Percentiles rank a stretch among this genome's conserved stretches.
Conservation (phyloP, 352 stramenopile species). For the Blastocystis sp. region DNA sequence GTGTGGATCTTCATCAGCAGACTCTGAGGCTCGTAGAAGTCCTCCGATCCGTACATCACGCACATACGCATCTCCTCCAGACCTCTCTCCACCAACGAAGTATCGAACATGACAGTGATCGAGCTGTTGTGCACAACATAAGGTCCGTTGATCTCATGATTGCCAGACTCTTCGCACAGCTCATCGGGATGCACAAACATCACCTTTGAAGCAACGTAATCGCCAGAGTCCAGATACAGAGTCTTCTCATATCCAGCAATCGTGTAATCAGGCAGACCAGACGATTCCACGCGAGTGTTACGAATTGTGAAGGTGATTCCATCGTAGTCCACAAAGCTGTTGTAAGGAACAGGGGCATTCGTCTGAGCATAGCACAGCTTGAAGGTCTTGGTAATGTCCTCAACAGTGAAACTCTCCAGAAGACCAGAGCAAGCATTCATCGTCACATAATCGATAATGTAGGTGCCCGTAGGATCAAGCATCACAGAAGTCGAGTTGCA, state of each 20-base stretch:
- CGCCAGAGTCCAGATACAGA: not conserved
- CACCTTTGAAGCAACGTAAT: not conserved
- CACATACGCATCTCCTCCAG: slow-evolving; percentile 45
- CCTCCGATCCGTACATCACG: slow-evolving; percentile 21
- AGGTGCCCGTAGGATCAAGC: not conserved
- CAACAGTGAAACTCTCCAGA: slow-evolving; percentile 33
- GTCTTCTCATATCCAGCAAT: not conserved
- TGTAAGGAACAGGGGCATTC: not conserved
- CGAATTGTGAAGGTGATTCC: not conserved
- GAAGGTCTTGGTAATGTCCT: slow-evolving; percentile 18
- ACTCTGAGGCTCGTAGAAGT: slow-evolving; percentile 24
- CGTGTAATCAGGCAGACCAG: not conserved
- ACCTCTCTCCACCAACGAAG: not conserved
- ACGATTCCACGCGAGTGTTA: not conserved
- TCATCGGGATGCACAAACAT: not conserved
- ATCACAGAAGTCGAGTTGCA: not conserved
- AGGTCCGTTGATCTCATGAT: not conserved
- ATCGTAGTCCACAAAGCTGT: not conserved
- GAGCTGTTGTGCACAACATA: not conserved
- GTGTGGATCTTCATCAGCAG: not conserved
- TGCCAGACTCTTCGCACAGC: not conserved
- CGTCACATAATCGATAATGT: not conserved
- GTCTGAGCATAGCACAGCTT: slow-evolving; percentile 43
- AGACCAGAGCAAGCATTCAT: slow-evolving; percentile 33
- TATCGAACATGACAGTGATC: not conserved